Conservation (phyloP, 2,329 filamentous ascomycete genomes). For the Grosmannia huntii region DNA sequence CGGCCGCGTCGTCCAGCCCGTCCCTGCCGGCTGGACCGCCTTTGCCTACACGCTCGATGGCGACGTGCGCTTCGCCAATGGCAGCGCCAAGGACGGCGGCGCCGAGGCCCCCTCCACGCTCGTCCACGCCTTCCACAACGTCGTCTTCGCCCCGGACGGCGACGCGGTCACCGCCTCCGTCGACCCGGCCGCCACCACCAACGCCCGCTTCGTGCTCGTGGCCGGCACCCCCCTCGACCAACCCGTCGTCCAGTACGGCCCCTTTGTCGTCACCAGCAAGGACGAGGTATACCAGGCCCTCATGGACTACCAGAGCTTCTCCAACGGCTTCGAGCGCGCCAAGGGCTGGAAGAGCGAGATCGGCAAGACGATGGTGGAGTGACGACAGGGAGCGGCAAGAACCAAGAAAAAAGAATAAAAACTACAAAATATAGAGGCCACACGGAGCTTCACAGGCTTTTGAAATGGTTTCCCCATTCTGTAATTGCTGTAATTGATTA, state of each 20-base stretch:
- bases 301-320: slow-evolving; percentile 57
- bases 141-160: slow-evolving; percentile 72
- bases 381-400: too few relatives aligned
- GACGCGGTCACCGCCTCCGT: slow-evolving; percentile 64
- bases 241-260: slow-evolving; percentile 70
- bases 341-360: slow-evolving; percentile 76
- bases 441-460: not conserved
- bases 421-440: not conserved
- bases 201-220: slow-evolving; percentile 53
- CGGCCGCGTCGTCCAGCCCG: slow-evolving; percentile 57
- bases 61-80: slow-evolving; percentile 48
- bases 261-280: slow-evolving; percentile 64
- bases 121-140: slow-evolving; percentile 68
- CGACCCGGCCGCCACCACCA: slow-evolving; percentile 47
- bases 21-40: slow-evolving; percentile 77
- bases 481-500: too few relatives aligned
- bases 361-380: slow-evolving; percentile 56
- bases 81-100: slow-evolving; percentile 27
- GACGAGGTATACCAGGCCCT: slow-evolving; percentile 67
- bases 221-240: slow-evolving; percentile 73
- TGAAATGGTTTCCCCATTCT: not conserved
- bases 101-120: slow-evolving; percentile 18
- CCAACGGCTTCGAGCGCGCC: slow-evolving; percentile 71
- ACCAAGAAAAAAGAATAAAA: not conserved
- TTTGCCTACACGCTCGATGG: slow-evolving; percentile 82